Evolutionary conservation across 176 grass and related monocot genomes (phyloP), one percentile per base, ranked within the genome.

Genomic region (Aegilops bicornis): DNA sequence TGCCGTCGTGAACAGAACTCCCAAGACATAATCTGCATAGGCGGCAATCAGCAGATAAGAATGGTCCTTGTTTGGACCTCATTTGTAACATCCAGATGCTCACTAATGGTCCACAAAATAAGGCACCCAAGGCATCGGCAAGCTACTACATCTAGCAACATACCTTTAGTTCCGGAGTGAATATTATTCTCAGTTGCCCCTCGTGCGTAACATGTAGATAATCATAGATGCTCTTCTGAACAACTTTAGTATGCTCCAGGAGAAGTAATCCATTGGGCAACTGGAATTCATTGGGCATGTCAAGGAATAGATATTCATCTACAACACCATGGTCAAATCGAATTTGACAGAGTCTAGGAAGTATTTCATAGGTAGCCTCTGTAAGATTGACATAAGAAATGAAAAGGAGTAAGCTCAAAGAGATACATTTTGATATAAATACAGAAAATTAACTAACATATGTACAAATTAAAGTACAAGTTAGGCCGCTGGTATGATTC

Each of bases 101-200:
- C 73, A 77, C 42, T 35, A 19, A 77, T 73, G 48, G 11, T 83
- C 67, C 29, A 60, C 14, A 79, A 78, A 60, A 58, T 58, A 58
- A 5, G 73, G 48, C 6, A 43, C 63, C n/a, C 11, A 39, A 81
- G 15, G 31, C 37, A 80, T 70, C 43, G 39, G 10, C 35, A 91
- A 80, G 13, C 47, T 16, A 77, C 43, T 66, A 73, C 6, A 74
- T 48, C 42, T 29, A 88, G 66, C 63, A 83, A 29, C 35, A 71
- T 60, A 99, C 97, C 94, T 99, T 99, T 27, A 99, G 76, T 86
- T 99, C 97, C 64, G 94, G 97, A 65, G 94, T 94, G 85, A 99
- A 99, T 85, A 96, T 90, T 68, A 99, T 96, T 78, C 94, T 89
- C 48, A 99, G 81, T 79, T 92, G 90, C 10, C 97, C 97, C 80